A percentile compares a stretch with the other conserved stretches of the same genome.
Conservation (phyloP, 2,329 filamentous ascomycete genomes). For the Zopfia rhizophila region DNA sequence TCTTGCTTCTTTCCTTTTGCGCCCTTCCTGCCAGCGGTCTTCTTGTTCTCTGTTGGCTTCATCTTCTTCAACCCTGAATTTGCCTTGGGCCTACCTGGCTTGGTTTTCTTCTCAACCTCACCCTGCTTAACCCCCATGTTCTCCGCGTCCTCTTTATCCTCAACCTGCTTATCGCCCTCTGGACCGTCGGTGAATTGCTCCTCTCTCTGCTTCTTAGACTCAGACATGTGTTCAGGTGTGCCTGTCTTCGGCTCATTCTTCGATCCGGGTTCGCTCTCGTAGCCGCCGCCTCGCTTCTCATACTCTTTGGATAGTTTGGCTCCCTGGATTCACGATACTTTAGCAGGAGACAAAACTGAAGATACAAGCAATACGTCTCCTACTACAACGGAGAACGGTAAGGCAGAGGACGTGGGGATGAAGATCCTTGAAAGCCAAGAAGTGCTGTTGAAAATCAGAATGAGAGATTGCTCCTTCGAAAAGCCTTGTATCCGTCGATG, state of each 20-base stretch:
- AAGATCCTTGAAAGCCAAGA: no score
- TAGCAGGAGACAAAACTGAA: no score
- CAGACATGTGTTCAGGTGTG: constrained; percentile 49
- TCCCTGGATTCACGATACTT: constrained; percentile 45
- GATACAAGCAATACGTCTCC: neutral
- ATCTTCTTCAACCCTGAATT: constrained; percentile 29
- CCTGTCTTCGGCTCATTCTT: constrained; percentile 59
- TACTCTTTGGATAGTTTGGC: constrained; percentile 57
- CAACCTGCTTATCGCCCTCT: constrained; percentile 22
- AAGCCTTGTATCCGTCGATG: no score
- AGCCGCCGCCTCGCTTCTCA: constrained; percentile 52
- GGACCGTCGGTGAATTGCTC: constrained; percentile 19
- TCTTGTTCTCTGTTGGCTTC: constrained; percentile 21
- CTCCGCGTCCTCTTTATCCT: constrained; percentile 17
- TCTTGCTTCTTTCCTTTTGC: constrained; percentile 15
- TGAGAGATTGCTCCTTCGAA: no score
- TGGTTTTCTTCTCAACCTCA: constrained; percentile 27
- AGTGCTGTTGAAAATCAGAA: no score
- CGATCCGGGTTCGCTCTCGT: constrained; percentile 54
- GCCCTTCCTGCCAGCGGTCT: constrained; percentile 3
- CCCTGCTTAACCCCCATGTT: constrained; percentile 18
- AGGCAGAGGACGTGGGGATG: neutral
- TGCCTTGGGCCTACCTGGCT: constrained; percentile 39
- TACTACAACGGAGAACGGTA: no score
- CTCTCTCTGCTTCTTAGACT: constrained; percentile 30